Evolutionary conservation across 805 yeast genomes (phyloP), one percentile per base, ranked within the genome.

Genomic region (Saturnispora serradocipensis): DNA sequence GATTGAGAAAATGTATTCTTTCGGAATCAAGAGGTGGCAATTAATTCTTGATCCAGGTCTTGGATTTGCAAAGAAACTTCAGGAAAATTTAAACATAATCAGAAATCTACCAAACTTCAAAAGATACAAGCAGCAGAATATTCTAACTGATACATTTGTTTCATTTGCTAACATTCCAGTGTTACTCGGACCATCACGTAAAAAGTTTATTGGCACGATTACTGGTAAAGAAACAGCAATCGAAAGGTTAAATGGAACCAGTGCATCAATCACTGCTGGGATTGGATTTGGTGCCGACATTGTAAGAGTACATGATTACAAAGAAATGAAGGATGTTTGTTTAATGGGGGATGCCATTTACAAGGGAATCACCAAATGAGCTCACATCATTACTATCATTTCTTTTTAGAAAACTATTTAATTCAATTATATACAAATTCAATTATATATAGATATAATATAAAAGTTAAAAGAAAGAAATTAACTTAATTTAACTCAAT

Each of bases 11-110:
- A 95, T 96, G 11, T 67, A 77, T 43, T 59, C 58, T 1, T 69
- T 65, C 0, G 96, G 96, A 4, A 80, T 91, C 1, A 72, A 75
- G 53, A 81, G 91, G 66, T 93, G 97, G 96, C 98, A 93, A 67
- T 71, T 93, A 3, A 80, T 93, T 16, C 61, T 89, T 4, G 99
- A 93, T 64, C 99, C 99, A 0, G 99, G 99, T 2, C 68, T 93
- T 42, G 99, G 99, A 2, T 93, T 93, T 67, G 97, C 98, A n/a
- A 93, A 93, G 65, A 76, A 74, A 49, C 59, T 75, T n/a, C 57
- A 63, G 7, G 96, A 90, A 61, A 91, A 90, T 64, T 57, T 90
- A 32, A 74, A 74, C 22, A 59, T 88, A 1, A 73, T 93, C 28
- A 75, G 80, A 54, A 72, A 78, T 18, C 57, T 73, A 54, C 77